Evolutionary conservation across 2,329 filamentous ascomycete genomes (phyloP), one percentile per base, ranked within the genome.

Genomic region (Zymoseptoria brevis): DNA sequence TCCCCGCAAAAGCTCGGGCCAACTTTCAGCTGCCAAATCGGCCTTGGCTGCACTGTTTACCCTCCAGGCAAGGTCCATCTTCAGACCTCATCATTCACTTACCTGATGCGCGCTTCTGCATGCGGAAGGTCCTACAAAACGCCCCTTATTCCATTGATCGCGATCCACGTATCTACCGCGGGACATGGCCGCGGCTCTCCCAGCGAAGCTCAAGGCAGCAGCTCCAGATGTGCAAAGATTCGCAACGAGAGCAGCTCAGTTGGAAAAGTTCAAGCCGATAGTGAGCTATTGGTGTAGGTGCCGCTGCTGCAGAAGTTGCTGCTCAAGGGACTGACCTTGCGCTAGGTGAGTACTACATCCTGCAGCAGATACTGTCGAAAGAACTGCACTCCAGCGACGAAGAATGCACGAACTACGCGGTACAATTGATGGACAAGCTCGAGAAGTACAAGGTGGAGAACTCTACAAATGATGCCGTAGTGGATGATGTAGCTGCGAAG

Each of bases 201-300:
- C 90, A 16, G 79, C 82, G 35, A 83, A 83, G 70, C 81, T 99
- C 69, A 91, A 88, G 77, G 64, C 65, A 29, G 66, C 67, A 21
- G 79, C 86, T 58, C 86, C 89, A 60, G 91, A 96, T 72, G 85
- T 96, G 70, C 86, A 85, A 65, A 89, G 90, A 61, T 96, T 95
- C 74, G 86, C 92, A 62, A 82, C 87, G 57, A 86, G 93, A 69
- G 93, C 90, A 35, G 83, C 84, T 41, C 93, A 99, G 77, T 83
- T 99, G 54, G 88, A 93, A 73, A 82, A 82, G 60, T 84, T 86
- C 70, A 94, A 93, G 75, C 94, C 94, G 8, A 89, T 94, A 60
- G 83, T 97, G 66, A 83, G 92, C 63, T 99, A 97, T 75, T 97
- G 93, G 91, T 94, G 93, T 96, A 82, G 71, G 87, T 82, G 63